These are phyloP conservation scores for Aspergillus indologenus DNA, from an alignment of 495 filamentous ascomycete genomes.

Conservation along the genomic window DNA sequence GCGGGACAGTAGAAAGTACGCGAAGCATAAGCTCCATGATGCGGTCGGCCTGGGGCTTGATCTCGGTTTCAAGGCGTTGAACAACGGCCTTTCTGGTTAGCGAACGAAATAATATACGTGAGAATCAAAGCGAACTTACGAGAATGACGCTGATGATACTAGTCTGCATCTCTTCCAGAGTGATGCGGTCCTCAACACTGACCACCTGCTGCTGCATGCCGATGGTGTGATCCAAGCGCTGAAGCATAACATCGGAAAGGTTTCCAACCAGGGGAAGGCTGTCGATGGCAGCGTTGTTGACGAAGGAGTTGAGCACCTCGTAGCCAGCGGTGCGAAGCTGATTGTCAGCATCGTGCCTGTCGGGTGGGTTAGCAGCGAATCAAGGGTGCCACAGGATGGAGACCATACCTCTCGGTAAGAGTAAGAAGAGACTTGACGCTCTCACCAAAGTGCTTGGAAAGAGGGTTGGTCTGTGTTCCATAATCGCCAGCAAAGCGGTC, in stretches of 20 bases:
- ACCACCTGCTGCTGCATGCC: slow-evolving; percentile 92
- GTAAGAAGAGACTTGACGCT: slow-evolving; percentile 81
- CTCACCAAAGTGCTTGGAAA: slow-evolving; percentile 89
- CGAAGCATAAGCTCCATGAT: slow-evolving; percentile 88
- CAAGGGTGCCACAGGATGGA: neutral
- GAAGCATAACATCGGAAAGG: slow-evolving; percentile 78
- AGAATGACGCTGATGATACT: slow-evolving; percentile 87
- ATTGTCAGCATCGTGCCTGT: slow-evolving; percentile 73
- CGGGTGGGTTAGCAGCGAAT: slow-evolving; percentile 10
- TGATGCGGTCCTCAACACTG: slow-evolving; percentile 91
- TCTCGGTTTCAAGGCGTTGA: slow-evolving; percentile 86
- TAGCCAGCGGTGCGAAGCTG: slow-evolving; percentile 97
- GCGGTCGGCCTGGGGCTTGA: slow-evolving; percentile 83
- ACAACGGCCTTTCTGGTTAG: slow-evolving; percentile 63
- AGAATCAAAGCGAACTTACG: slow-evolving; percentile 26
- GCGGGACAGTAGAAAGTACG: slow-evolving; percentile 69
- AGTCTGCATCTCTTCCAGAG: slow-evolving; percentile 95
- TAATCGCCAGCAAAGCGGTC: slow-evolving; percentile 86
- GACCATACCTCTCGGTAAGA: slow-evolving; percentile 69
- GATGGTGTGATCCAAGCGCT: slow-evolving; percentile 86
- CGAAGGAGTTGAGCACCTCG: slow-evolving; percentile 91
- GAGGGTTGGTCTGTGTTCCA: slow-evolving; percentile 72
- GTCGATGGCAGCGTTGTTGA: slow-evolving; percentile 83
- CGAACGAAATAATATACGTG: neutral
- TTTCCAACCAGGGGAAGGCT: slow-evolving; percentile 75